Evolutionary conservation across 2,329 filamentous ascomycete species (phyloP), one percentile per base, ranked within the genome.

Genomic region (Emergomyces africanus): DNA sequence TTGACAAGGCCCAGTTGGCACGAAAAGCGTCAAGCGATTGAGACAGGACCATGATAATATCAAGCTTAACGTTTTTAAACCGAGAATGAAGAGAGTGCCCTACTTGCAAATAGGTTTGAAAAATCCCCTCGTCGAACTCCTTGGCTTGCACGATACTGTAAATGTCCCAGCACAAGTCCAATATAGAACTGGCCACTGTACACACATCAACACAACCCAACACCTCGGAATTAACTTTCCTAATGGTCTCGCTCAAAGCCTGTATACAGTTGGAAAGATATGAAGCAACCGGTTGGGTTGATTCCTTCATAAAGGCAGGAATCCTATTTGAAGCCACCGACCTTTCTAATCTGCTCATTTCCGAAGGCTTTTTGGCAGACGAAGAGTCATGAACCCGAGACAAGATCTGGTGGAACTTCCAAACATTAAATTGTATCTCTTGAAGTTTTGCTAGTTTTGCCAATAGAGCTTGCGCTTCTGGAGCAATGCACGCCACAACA

Each of bases 1-100:
- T 90, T 0, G 78, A 84, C 15, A 95, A 75, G 59, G 84, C 83
- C 74, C 90, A 91, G 1, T 83, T 84, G 18, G 83, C 79, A 28
- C 82, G 79, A 67, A 95, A 92, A 55, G 79, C 79, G 44, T 74
- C 74, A 49, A 80, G 72, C 51, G 66, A 64, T 55, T 61, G 65
- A 51, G 63, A 74, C 46, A 70, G 66, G 6, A 62, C 59, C 35
- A 57, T 56, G 46, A 68, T 66, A 49, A 75, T 59, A 9, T 68
- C 61, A n/a, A 65, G 62, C 12, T 65, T 66, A 8, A 65, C 67
- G 59, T 67, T 65, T 39, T 66, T 64, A 18, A 72, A 69, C 44
- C 63, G 77, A 66, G 62, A 68, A 66, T 59, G 67, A 23, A 75
- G 62, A 39, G 67, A 66, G 33, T 67, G 66, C 18, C 73, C 74